Base-by-base conservation (phyloP, 2,329 filamentous ascomycete species). In the Ceratocystis papillata region DNA sequence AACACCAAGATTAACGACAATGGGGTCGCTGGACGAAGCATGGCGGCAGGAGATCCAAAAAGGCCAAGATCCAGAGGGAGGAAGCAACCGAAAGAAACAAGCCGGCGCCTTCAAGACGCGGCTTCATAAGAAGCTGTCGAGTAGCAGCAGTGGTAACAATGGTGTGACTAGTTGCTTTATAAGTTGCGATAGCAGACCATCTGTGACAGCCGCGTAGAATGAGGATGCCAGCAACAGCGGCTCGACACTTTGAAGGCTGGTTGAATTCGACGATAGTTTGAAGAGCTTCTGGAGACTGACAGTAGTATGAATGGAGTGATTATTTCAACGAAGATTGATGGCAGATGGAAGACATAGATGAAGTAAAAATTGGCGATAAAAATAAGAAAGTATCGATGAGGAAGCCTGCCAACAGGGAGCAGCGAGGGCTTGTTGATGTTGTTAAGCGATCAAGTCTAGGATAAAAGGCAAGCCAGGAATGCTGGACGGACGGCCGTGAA, bases 21-120 rank as follows among this genome's bases (percentile, higher is more conserved):
- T 71, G 94, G 93, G 68, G 94, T 97, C 69, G 94, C 93, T 69
- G 94, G 92, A 73, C 92, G 89, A 75, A 97, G 80, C 85, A 96
- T 90, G 78, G 78, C 85, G 79, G 73, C 71, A 70, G 69, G 68
- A 70, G 68, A 67, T 71, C 69, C 50, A 73, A 71, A 64, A 62
- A 59, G 68, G 66, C 65, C 6, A 67, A 67, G 66, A 67, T 66
- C 67, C 59, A 30, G 53, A 53, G 46, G 20, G 46, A 44, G 5
- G 63, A 22, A 33, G 57, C 33, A 63, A 64, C 30, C 48, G 22
- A n/a, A 41, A 33, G 67, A 65, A 69, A 65, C 65, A 64, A 71
- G 76, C 77, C 77, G 70, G 75, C 77, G 77, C 73, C 77, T 68
- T 77, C 72, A 75, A 77, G 77, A 79, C 77, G 77, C 76, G 77